Conservation (phyloP, 169 alveolate species). For the Plasmodium fragile region DNA sequence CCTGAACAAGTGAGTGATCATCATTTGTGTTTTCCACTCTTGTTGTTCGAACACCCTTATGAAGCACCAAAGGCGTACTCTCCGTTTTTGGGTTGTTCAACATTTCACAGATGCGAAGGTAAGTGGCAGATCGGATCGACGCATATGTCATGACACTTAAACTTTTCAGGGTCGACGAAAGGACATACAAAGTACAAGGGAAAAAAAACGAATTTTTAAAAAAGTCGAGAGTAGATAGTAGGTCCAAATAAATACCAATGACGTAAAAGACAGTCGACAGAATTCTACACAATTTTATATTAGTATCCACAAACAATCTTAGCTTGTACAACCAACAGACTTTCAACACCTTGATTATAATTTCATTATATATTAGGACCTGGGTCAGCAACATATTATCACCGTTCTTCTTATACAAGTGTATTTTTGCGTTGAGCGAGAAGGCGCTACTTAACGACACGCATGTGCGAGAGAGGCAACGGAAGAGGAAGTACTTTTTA, state of each 20-base stretch:
- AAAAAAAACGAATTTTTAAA: constrained; percentile 25
- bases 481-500: constrained; percentile 34
- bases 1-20: neutral
- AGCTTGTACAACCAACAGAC: constrained; percentile 62
- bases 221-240: constrained; percentile 18
- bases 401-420: constrained; percentile 28
- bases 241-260: constrained; percentile 34
- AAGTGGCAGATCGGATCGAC: constrained; percentile 25
- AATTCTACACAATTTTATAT: constrained; percentile 52
- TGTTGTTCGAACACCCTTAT: neutral
- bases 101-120: constrained; percentile 30
- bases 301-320: constrained; percentile 40
- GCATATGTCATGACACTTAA: constrained; percentile 58
- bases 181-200: neutral
- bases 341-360: constrained; percentile 42
- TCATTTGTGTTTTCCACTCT: neutral
- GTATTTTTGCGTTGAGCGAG: constrained; percentile 41
- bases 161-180: constrained; percentile 35
- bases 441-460: constrained; percentile 70
- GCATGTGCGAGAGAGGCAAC: constrained; percentile 61
- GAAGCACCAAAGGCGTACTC: neutral
- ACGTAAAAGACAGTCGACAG: constrained; percentile 58
- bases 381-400: constrained; percentile 35
- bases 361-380: constrained; percentile 33
- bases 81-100: neutral